A percentile compares a stretch with the other conserved stretches of the same genome.
Conservation (phyloP, 306 rosid species). For the Dalbergia cultrata region DNA sequence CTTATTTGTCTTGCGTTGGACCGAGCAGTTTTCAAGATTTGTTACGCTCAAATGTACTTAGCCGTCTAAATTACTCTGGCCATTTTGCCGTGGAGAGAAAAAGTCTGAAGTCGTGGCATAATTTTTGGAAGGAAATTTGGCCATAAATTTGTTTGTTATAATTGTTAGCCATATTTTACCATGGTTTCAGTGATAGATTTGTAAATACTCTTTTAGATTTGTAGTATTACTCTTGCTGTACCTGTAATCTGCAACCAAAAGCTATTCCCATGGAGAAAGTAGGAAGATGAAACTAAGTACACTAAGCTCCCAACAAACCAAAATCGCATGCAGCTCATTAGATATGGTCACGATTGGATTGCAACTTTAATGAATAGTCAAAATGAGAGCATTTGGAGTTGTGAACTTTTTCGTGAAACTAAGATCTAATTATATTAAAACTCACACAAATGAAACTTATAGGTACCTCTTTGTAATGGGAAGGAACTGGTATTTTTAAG, state of each 20-base stretch:
- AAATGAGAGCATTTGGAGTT: no score
- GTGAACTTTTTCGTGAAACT: no score
- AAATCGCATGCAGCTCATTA: neutral
- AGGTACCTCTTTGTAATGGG: no score
- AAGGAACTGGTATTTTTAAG: no score
- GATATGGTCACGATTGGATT: neutral
- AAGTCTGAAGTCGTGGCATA: neutral
- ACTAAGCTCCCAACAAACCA: neutral
- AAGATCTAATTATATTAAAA: no score
- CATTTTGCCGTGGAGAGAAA: neutral
- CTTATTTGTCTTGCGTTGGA: neutral
- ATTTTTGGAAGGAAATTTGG: no score
- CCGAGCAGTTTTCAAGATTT: neutral
- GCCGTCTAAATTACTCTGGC: neutral
- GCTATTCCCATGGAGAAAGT: neutral
- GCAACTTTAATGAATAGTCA: no score
- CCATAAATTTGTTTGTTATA: no score
- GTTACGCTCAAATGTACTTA: neutral
- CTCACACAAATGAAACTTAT: no score
- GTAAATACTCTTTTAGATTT: no score
- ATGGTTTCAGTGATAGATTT: no score
- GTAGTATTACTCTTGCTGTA: neutral
- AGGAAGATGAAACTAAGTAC: neutral
- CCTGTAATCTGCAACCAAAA: neutral
- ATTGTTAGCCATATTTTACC: no score